Base-by-base conservation (phyloP, 129 eudicot genomes). In the Tanacetum coccineum region DNA sequence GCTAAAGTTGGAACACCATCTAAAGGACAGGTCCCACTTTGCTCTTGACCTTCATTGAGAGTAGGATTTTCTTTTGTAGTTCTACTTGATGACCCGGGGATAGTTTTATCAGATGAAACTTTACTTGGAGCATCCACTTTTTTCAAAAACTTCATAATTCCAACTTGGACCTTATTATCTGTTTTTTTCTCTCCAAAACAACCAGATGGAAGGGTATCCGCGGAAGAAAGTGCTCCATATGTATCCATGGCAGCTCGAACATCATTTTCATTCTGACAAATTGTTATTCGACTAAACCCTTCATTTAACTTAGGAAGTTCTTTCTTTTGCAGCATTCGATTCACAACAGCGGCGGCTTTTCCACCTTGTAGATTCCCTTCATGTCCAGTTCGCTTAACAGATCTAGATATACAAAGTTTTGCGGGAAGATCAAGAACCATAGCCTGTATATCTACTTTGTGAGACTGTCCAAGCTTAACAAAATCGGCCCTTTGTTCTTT, bases 311-410 rank as follows among this genome's bases (percentile, higher is more conserved):
- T 82, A 6, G 97, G 99, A 21, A 87, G 52, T 74, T 94, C 99
- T 82, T 89, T 94, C 87, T 89, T 94, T 70, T 80, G 87, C 73
- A 85, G 88, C 97, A 89, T 89, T 28, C 88, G 83, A 46, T 94
- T 94, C 63, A 94, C 99, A 57, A 89, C 95, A 13, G 83, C 81
- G 52, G 99, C 99, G 54, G 99, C 97, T 81, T 80, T 89, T 64
- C 99, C 97, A 40, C 99, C 99, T 76, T 84, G 95, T 64, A 94
- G 75, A 62, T 94, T 89, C 42, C 99, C 99, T 74, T 94, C 99
- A 67, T 94, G 97, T 28, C 78, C 88, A 13, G 80, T 79, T 45
- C 99, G 87, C 42, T 89, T 94, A 64, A 87, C 93, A 71, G 84
- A 84, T 49, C 99, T 84, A 59, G 99, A 94, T 44, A 94, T 94